These are phyloP conservation scores for Kwoniella sp. DNA, from an alignment of 768 basidiomycete species.

Conservation along the genomic window DNA sequence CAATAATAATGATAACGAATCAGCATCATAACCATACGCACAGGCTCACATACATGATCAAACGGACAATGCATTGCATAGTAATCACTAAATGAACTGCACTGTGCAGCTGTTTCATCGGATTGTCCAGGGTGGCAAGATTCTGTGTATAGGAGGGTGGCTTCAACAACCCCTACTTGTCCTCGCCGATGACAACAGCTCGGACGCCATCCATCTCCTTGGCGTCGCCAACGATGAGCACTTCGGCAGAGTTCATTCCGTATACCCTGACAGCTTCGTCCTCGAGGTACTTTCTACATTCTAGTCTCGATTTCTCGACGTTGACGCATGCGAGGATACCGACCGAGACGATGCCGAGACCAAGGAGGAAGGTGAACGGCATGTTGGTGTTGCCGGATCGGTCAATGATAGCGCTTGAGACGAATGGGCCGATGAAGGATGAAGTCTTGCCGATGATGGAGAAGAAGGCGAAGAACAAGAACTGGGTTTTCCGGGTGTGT, in stretches of 20 bases:
- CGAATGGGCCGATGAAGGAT: slow-evolving; percentile 51
- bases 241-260: slow-evolving; percentile 19
- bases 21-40: neutral
- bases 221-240: slow-evolving; percentile 13
- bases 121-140: too few relatives aligned
- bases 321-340: slow-evolving; percentile 43
- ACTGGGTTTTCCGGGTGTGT: slow-evolving; percentile 9
- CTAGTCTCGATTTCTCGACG: slow-evolving; percentile 39
- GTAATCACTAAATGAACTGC: neutral
- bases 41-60: neutral
- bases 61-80: slow-evolving; percentile 8
- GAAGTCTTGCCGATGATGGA: slow-evolving; percentile 62
- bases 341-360: slow-evolving; percentile 39
- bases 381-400: slow-evolving; percentile 48
- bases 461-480: slow-evolving; percentile 81
- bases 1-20: neutral
- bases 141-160: too few relatives aligned
- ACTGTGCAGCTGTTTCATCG: too few relatives aligned
- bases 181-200: neutral
- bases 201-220: slow-evolving; percentile 18
- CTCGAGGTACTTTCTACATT: slow-evolving; percentile 48
- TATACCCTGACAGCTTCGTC: slow-evolving; percentile 45
- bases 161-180: too few relatives aligned
- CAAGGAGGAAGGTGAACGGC: slow-evolving; percentile 52
- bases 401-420: slow-evolving; percentile 47